A percentile compares a stretch with the other conserved stretches of the same genome.
Conservation (phyloP, 2,329 filamentous ascomycete species). For the Fusarium poae region DNA sequence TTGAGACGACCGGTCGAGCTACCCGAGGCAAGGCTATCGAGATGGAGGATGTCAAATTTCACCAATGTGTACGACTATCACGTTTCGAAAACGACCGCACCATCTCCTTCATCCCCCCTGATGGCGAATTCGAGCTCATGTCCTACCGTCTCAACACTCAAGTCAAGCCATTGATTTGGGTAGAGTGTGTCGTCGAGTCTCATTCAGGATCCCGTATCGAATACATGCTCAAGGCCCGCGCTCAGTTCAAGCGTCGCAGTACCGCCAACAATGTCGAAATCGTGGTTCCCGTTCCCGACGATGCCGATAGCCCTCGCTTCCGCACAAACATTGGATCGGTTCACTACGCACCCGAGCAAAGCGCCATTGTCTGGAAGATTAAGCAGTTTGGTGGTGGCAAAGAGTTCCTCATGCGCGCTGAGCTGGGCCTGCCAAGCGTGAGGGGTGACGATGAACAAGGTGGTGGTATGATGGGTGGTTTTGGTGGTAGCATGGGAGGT, state of each 20-base stretch:
- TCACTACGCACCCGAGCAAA: conserved; percentile 97
- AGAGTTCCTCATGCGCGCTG: conserved; percentile 98
- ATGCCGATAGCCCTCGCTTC: conserved; percentile 95
- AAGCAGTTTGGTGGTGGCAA: conserved; percentile 99
- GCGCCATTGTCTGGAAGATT: conserved; percentile 99
- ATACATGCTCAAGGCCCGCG: conserved; percentile 98
- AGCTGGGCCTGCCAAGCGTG: conserved; percentile 92
- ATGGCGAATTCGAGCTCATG: conserved; percentile 99
- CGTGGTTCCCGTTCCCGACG: conserved; percentile 94
- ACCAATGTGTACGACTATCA: conserved; percentile 95
- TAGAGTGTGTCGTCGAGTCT: conserved; percentile 96
- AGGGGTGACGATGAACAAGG: conserved; percentile 95
- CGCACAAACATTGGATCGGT: conserved; percentile 97
- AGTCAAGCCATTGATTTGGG: conserved; percentile 98
- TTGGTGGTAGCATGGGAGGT: conserved; percentile 96
- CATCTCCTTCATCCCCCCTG: conserved; percentile 98
- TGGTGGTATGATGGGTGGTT: conserved; percentile 97
- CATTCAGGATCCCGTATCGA: conserved; percentile 96
- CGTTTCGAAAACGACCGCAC: conserved; percentile 98
- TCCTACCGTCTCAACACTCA: conserved; percentile 98
- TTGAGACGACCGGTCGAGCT: conserved; percentile 94
- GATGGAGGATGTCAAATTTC: conserved; percentile 99
- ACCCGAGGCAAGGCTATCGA: conserved; percentile 97
- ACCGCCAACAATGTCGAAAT: conserved; percentile 99
- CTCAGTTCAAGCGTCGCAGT: conserved; percentile 97